Conservation (phyloP, 805 yeast genomes). For the Candida andamanensis region DNA sequence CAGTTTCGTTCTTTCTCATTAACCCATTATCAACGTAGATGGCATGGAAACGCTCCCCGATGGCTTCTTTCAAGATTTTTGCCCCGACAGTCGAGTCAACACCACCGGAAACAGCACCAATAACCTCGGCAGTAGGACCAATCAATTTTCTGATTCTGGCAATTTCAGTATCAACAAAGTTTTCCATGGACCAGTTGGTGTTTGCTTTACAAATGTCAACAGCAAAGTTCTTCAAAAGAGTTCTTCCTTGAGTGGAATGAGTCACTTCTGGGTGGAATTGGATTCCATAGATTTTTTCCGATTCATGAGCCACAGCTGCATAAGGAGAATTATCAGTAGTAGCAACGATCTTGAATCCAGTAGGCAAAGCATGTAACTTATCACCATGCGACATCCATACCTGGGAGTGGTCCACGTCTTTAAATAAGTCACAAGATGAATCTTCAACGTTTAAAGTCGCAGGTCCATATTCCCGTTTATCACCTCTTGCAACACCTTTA, state of each 20-base stretch:
- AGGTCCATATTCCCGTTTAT: constrained; percentile 97
- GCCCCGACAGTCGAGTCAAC: constrained; percentile 99
- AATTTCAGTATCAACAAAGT: constrained; percentile 95
- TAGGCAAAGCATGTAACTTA: constrained; percentile 85
- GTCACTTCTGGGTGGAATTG: constrained; percentile 99
- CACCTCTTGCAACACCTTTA: constrained; percentile 91
- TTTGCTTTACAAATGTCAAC: constrained; percentile 79
- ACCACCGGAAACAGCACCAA: constrained; percentile 99
- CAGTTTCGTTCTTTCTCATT: constrained; percentile 92
- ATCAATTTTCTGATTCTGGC: constrained; percentile 85
- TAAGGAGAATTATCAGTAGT: constrained; percentile 91
- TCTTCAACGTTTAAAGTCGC: constrained; percentile 81
- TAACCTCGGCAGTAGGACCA: constrained; percentile 97
- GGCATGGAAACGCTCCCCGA: constrained; percentile 98
- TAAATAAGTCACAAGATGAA: constrained; percentile 62
- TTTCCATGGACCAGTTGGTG: constrained; percentile 97
- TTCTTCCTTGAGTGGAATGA: constrained; percentile 89
- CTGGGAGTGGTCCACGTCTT: constrained; percentile 87
- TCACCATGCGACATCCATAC: constrained; percentile 99
- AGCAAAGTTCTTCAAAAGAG: constrained; percentile 86
- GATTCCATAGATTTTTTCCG: constrained; percentile 79
- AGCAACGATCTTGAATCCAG: constrained; percentile 84
- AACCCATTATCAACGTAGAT: constrained; percentile 97
- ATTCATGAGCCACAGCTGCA: constrained; percentile 82
- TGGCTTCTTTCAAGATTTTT: constrained; percentile 95